Evolutionary conservation across 495 filamentous ascomycete genomes (phyloP).

Genomic region (Aspergillus sclerotioniger): DNA sequence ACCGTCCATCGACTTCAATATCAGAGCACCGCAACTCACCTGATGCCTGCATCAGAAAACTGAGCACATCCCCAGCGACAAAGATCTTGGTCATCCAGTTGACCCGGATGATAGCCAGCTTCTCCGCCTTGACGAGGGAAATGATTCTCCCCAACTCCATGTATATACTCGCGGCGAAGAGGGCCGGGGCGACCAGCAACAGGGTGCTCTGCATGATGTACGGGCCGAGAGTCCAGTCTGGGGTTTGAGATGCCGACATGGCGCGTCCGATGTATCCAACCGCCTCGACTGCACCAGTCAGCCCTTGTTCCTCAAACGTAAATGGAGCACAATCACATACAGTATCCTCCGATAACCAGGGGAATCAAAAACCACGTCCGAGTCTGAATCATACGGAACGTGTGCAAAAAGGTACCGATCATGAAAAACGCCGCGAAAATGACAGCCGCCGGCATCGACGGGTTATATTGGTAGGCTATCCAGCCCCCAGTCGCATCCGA

Average conservation of each 20-base stretch:
- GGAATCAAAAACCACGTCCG: slow-evolving; percentile 63
- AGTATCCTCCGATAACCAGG: slow-evolving; percentile 54
- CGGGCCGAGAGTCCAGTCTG: slow-evolving; percentile 29
- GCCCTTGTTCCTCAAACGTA: no score
- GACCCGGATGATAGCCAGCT: slow-evolving; percentile 12
- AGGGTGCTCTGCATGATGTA: slow-evolving; percentile 21
- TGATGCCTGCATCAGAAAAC: slow-evolving; percentile 26
- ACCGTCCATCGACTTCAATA: not conserved
- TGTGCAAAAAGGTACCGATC: slow-evolving; percentile 41
- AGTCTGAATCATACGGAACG: slow-evolving; percentile 41
- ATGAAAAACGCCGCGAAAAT: slow-evolving; percentile 52
- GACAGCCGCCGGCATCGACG: slow-evolving; percentile 44
- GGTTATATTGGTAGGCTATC: slow-evolving; percentile 20
- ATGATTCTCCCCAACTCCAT: slow-evolving; percentile 53
- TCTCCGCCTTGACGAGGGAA: slow-evolving; percentile 36
- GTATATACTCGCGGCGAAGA: slow-evolving; percentile 55
- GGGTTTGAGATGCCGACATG: slow-evolving; percentile 17
- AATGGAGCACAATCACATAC: slow-evolving; percentile 33
- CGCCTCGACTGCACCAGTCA: slow-evolving; percentile 53
- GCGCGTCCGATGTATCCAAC: slow-evolving; percentile 53
- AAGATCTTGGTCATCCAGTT: slow-evolving; percentile 29
- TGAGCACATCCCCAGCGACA: slow-evolving; percentile 29
- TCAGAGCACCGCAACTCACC: slow-evolving; percentile 27
- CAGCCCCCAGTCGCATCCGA: no score
- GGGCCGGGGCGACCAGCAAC: slow-evolving; percentile 37